Evolutionary conservation across 2,329 filamentous ascomycete genomes (phyloP).

Genomic region (Metarhizium brunneum): DNA sequence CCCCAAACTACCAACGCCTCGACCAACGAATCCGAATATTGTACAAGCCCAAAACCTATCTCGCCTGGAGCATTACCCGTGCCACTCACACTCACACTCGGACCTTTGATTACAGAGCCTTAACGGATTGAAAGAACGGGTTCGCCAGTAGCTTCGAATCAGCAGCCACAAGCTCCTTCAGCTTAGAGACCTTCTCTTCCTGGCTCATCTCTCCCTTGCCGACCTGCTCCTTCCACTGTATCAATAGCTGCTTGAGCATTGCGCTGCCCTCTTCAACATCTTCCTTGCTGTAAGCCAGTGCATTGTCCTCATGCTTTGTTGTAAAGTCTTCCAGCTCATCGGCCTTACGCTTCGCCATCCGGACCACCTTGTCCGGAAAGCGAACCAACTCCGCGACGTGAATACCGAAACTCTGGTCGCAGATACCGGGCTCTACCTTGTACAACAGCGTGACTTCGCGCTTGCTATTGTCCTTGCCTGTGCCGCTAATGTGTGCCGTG

Average conservation of each 20-base stretch:
- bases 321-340: conserved; percentile 97
- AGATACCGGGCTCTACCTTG: conserved; percentile 91
- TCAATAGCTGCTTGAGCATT: conserved; percentile 72
- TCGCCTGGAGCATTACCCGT: neutral
- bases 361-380: conserved; percentile 93
- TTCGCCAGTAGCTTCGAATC: conserved; percentile 58
- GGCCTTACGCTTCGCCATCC: conserved; percentile 98
- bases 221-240: conserved; percentile 77
- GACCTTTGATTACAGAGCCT: conserved; percentile 35
- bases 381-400: conserved; percentile 95
- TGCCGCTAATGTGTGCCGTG: conserved; percentile 75
- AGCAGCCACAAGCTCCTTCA: conserved; percentile 69
- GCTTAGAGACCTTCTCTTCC: conserved; percentile 66
- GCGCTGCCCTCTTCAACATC: conserved; percentile 85
- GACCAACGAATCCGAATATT: neutral
- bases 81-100: neutral
- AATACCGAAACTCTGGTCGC: conserved; percentile 96
- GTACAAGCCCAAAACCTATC: neutral
- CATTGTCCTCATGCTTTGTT: conserved; percentile 57
- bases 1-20: neutral
- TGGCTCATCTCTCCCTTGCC: conserved; percentile 51
- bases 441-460: conserved; percentile 92
- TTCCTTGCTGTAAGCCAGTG: conserved; percentile 60
- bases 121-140: conserved; percentile 61
- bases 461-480: conserved; percentile 37